phyloP scores from a whole-genome alignment of 2,329 filamentous ascomycete species.

The Xylaria sp. region DNA sequence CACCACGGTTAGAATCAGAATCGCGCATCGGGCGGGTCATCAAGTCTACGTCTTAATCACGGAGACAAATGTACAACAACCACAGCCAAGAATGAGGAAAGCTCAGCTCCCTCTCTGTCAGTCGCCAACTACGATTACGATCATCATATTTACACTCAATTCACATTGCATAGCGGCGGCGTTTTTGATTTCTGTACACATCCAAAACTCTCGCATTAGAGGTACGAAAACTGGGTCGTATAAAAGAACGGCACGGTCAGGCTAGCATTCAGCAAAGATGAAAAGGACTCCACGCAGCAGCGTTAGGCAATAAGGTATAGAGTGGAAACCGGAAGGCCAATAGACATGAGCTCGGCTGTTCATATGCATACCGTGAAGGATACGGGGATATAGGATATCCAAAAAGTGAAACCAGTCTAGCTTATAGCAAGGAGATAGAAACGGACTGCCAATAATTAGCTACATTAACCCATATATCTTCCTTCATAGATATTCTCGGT shows the following conservation, averaged over 20 bases:
- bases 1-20: not conserved
- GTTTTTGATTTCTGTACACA: constrained; percentile 39
- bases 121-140: not conserved
- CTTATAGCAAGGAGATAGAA: not conserved
- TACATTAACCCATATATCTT: not conserved
- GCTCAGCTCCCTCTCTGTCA: not conserved
- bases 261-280: not conserved
- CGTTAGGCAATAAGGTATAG: not conserved
- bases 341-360: not conserved
- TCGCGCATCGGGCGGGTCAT: not conserved
- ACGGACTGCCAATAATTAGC: not conserved
- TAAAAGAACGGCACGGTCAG: not conserved
- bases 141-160: not conserved
- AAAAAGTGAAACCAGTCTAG: not conserved
- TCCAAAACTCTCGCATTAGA: not conserved
- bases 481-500: not conserved
- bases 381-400: not conserved
- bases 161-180: constrained; percentile 49
- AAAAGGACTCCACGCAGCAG: not conserved
- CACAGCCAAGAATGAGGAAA: not conserved
- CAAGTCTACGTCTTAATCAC: not conserved
- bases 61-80: constrained; percentile 8
- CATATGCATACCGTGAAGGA: not conserved
- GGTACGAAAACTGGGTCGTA: no score
- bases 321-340: not conserved